Evolutionary conservation across 2,329 filamentous ascomycete genomes (phyloP).

Genomic region (Macroventuria anomochaeta): DNA sequence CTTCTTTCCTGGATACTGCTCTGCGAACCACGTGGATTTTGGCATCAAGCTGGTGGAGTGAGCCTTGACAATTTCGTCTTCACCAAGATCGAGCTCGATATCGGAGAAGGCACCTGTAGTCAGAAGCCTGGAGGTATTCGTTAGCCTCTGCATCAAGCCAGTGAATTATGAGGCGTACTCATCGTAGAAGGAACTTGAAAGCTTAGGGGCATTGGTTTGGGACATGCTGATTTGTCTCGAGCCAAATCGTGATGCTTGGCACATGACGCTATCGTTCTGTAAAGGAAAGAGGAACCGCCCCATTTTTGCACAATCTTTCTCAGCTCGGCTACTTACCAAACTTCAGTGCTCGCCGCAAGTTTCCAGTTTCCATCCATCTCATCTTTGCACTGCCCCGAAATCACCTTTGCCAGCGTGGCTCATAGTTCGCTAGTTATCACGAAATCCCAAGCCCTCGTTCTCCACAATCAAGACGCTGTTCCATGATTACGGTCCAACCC

Average conservation of each 20-base stretch:
- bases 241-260: slow-evolving; percentile 4
- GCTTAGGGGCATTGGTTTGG: too few species aligned
- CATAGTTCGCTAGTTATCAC: slow-evolving; percentile 1
- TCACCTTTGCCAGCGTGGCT: neutral
- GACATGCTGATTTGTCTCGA: too few species aligned
- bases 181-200: too few species aligned
- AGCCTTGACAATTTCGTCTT: neutral
- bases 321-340: neutral
- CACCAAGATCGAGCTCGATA: neutral
- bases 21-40: neutral
- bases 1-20: neutral
- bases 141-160: too few species aligned
- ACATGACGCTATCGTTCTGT: neutral
- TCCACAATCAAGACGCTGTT: slow-evolving; percentile 7
- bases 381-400: neutral
- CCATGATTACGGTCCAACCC: neutral
- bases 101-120: neutral
- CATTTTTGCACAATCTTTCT: neutral
- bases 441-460: slow-evolving; percentile 11
- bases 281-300: neutral
- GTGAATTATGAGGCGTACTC: too few species aligned
- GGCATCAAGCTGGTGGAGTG: neutral
- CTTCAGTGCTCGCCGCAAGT: neutral
- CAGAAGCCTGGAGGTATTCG: neutral
- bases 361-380: neutral